Evolutionary conservation across 2,329 filamentous ascomycete genomes (phyloP).

Genomic region (Xylariaceae sp.): DNA sequence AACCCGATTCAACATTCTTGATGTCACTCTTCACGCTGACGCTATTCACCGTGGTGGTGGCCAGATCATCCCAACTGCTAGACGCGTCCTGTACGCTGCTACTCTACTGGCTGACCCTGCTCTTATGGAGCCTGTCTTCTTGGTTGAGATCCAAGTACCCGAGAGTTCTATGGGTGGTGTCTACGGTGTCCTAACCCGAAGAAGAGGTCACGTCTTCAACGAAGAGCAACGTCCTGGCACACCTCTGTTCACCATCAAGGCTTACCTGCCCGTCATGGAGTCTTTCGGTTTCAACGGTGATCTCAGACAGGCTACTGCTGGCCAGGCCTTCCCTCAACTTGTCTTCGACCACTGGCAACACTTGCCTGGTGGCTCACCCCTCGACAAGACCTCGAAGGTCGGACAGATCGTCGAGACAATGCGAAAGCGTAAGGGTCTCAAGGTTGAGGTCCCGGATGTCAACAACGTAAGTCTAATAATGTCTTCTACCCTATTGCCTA

Average conservation of each 20-base stretch:
- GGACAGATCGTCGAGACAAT: constrained; percentile 83
- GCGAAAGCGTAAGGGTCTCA: constrained; percentile 99
- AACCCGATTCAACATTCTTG: constrained; percentile 97
- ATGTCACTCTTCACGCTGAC: constrained; percentile 99
- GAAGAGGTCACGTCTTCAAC: constrained; percentile 98
- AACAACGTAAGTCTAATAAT: constrained; percentile 77
- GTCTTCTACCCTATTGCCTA: neutral
- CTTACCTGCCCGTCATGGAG: constrained; percentile 94
- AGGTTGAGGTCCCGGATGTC: constrained; percentile 89
- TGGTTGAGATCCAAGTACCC: constrained; percentile 98
- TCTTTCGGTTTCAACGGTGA: constrained; percentile 99
- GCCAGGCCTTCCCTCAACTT: constrained; percentile 98
- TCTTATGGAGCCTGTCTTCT: constrained; percentile 96
- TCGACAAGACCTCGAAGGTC: constrained; percentile 80
- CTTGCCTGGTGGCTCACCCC: constrained; percentile 88
- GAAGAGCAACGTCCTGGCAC: constrained; percentile 99
- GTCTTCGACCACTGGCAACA: constrained; percentile 99
- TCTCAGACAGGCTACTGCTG: constrained; percentile 88
- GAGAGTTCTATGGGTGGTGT: constrained; percentile 99
- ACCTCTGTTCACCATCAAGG: constrained; percentile 99
- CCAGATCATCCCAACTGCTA: constrained; percentile 96
- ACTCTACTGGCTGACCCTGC: constrained; percentile 87
- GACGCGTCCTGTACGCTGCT: constrained; percentile 95
- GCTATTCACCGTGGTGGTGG: constrained; percentile 99
- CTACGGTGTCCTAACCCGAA: constrained; percentile 96